Conservation (phyloP, 176 grass and related monocot species). For the Coix lacrymajobi region DNA sequence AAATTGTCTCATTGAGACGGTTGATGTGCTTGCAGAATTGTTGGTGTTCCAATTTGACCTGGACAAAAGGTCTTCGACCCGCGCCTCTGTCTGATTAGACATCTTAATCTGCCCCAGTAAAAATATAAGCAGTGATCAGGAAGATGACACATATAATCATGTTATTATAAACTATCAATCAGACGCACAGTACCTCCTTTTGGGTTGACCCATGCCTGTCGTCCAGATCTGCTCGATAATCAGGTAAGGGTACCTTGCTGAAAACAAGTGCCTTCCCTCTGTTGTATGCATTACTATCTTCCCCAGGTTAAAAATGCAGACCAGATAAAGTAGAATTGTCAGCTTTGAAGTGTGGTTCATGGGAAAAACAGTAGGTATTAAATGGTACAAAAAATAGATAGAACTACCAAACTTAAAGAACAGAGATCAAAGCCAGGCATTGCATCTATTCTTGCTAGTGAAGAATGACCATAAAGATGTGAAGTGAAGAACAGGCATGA, state of each 20-base stretch:
- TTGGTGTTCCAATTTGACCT: slow-evolving; percentile 45
- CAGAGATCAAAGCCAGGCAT: not conserved
- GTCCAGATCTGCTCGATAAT: slow-evolving; percentile 96
- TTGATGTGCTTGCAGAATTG: slow-evolving; percentile 52
- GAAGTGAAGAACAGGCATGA: slow-evolving; percentile 8
- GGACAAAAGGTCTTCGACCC: slow-evolving; percentile 70
- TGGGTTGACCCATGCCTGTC: slow-evolving; percentile 89
- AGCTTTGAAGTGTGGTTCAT: slow-evolving; percentile 17
- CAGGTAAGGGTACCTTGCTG: slow-evolving; percentile 89
- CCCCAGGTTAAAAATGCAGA: slow-evolving; percentile 43
- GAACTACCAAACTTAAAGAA: not conserved
- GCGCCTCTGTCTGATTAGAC: slow-evolving; percentile 89
- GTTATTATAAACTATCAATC: slow-evolving; percentile 13
- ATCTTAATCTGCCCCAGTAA: slow-evolving; percentile 81
- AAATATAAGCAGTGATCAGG: slow-evolving; percentile 25
- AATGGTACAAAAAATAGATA: not conserved
- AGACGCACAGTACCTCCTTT: slow-evolving; percentile 65
- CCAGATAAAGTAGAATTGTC: slow-evolving; percentile 26
- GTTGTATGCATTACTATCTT: slow-evolving; percentile 85
- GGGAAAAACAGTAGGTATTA: not conserved
- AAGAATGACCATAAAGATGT: not conserved
- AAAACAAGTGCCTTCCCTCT: slow-evolving; percentile 91
- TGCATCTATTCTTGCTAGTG: slow-evolving; percentile 16
- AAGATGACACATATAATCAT: slow-evolving; percentile 1
- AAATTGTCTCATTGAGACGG: slow-evolving; percentile 20